These are phyloP conservation scores for Fusarium nurragi DNA, from an alignment of 2,329 filamentous ascomycete genomes.

Conservation along the genomic window DNA sequence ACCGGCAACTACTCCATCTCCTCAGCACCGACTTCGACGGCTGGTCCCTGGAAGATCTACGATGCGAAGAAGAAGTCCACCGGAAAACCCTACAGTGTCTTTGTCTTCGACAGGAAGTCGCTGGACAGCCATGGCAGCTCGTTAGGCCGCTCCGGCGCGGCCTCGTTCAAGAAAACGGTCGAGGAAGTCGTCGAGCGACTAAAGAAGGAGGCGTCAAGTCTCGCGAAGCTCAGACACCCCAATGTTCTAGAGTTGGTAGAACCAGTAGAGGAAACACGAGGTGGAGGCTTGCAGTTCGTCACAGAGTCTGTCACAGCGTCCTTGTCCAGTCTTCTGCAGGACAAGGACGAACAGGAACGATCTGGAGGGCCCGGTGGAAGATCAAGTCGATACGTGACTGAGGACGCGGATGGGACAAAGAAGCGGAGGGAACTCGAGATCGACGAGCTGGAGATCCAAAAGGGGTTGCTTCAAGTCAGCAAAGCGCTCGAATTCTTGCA, in stretches of 20 bases:
- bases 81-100: conserved; percentile 87
- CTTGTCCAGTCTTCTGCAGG: conserved; percentile 80
- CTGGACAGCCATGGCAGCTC: conserved; percentile 68
- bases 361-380: conserved; percentile 73
- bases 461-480: conserved; percentile 89
- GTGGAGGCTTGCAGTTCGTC: conserved; percentile 92
- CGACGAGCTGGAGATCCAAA: conserved; percentile 97
- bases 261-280: conserved; percentile 92
- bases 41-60: conserved; percentile 97
- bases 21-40: conserved; percentile 76
- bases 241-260: conserved; percentile 93
- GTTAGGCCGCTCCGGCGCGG: conserved; percentile 58
- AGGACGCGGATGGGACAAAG: conserved; percentile 77
- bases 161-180: conserved; percentile 79
- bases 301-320: conserved; percentile 92
- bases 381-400: conserved; percentile 81
- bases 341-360: conserved; percentile 89
- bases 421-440: conserved; percentile 87
- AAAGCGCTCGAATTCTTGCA: conserved; percentile 96
- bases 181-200: conserved; percentile 92
- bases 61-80: conserved; percentile 97
- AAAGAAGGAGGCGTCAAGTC: conserved; percentile 88
- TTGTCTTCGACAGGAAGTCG: conserved; percentile 91
- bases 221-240: conserved; percentile 89
- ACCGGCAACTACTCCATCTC: conserved; percentile 89